Evolutionary conservation across 1,284 basidiomycete genomes (phyloP).

Genomic region (Stygiomarasmius scandens): DNA sequence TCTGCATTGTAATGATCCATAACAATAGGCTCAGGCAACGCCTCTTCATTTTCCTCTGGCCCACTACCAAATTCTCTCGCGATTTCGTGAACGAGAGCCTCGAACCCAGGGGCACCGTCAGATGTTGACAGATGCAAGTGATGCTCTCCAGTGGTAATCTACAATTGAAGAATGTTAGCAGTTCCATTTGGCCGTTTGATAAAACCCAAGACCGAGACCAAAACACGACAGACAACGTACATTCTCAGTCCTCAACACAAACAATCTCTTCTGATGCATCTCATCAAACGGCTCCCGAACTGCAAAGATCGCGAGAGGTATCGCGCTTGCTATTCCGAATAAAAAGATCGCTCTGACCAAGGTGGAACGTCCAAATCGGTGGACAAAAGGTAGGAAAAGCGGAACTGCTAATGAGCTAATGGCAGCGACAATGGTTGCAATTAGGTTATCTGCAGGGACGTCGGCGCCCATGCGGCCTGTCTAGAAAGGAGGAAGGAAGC

Average conservation of each 20-base stretch:
- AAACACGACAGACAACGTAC: slow-evolving; percentile 44
- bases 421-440: slow-evolving; percentile 74
- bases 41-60: not conserved
- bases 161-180: too few relatives aligned
- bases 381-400: slow-evolving; percentile 72
- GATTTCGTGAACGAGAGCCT: slow-evolving; percentile 63
- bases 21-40: slow-evolving; percentile 45
- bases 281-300: slow-evolving; percentile 73
- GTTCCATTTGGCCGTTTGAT: not conserved
- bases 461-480: slow-evolving; percentile 76
- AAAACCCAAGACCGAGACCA: not conserved
- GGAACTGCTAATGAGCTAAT: slow-evolving; percentile 67
- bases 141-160: slow-evolving; percentile 77
- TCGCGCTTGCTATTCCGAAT: slow-evolving; percentile 48
- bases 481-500: slow-evolving; percentile 34
- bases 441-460: slow-evolving; percentile 87
- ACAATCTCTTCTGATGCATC: slow-evolving; percentile 88
- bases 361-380: slow-evolving; percentile 61
- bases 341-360: slow-evolving; percentile 36
- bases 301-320: slow-evolving; percentile 66
- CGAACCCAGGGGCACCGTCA: slow-evolving; percentile 82
- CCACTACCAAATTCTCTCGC: slow-evolving; percentile 55
- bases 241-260: slow-evolving; percentile 87
- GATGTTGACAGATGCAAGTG: slow-evolving; percentile 84
- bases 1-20: slow-evolving; percentile 76